Conservation (phyloP, 192 early-diverging fungal species). For the Linnemannia hyalina region DNA sequence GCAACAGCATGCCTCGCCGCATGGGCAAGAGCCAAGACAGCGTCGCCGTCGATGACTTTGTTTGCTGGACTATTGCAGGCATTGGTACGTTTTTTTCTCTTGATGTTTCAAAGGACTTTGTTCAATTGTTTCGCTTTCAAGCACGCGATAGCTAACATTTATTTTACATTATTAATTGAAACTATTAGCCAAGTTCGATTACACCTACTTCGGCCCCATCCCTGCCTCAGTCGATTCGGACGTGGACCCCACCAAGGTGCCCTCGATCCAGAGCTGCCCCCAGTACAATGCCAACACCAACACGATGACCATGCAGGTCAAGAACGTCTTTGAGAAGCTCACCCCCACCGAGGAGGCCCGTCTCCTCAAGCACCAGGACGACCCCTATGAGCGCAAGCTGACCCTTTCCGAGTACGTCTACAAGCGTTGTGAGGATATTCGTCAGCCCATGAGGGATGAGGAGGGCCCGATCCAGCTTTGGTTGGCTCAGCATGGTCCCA, state of each 20-base stretch:
- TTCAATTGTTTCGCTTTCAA: neutral
- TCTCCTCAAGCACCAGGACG: constrained; percentile 27
- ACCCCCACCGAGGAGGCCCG: constrained; percentile 27
- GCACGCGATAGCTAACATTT: neutral
- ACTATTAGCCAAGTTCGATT: constrained; percentile 56
- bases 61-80: constrained; percentile 90
- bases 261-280: constrained; percentile 34
- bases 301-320: constrained; percentile 55
- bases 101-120: no score
- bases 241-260: constrained; percentile 51
- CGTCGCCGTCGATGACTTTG: constrained; percentile 72
- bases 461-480: constrained; percentile 52
- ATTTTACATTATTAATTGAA: neutral
- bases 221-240: constrained; percentile 44
- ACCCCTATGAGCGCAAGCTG: constrained; percentile 46
- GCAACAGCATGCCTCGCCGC: constrained; percentile 29
- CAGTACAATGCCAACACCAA: constrained; percentile 41
- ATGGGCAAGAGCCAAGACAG: constrained; percentile 31
- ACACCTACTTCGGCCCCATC: constrained; percentile 59
- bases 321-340: constrained; percentile 55
- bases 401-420: constrained; percentile 51
- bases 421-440: constrained; percentile 51
- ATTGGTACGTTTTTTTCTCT: constrained; percentile 67
- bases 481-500: constrained; percentile 55
- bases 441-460: constrained; percentile 54